Base-by-base conservation (phyloP, 2,329 filamentous ascomycete genomes). In the Ophiosphaerella narmari region DNA sequence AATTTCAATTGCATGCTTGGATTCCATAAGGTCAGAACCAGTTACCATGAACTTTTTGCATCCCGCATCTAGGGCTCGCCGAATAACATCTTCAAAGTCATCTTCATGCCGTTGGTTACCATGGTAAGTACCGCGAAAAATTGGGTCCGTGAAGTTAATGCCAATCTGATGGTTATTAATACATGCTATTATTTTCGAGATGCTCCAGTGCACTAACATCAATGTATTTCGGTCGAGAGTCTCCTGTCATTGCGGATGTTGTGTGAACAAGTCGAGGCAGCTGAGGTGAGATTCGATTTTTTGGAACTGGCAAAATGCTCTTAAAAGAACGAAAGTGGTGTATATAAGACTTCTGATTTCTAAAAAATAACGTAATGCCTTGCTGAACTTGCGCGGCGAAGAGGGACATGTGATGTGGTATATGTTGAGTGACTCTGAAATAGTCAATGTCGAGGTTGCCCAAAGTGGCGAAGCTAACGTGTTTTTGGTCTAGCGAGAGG, bases 81-180 rank as follows among this genome's bases (percentile, higher is more conserved):
- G 79, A n/a, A 99, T 77, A 23, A 99, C 89, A 57, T 86, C 87
- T 24, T 80, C 73, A 13, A 93, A 82, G 68, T 95, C 90, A 63
- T 89, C 81, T 9, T 86, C 83, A 63, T 95, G 91, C 23, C 79
- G 79, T 66, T 89, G 81, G 54, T 86, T 91, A 65, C 90, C 90
- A 68, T 95, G 87, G 69, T 97, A 95, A 36, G 83, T 75, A 43
- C 94, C 94, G 39, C 85, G 83, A 74, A 93, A 99, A 52, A 97
- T 90, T 44, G 90, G 89, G 68, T 99, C 94, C 45, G 92, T 89
- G 47, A 99, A 83, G 74, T 99, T 99, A 80, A 99, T 97, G 50
- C 93, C 94, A 67, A 99, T 84, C 83, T 88, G 61, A 11, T 24
- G 6, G 48, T 14, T n/a, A 33, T 65, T 41, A 66, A 47, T 32